Base-by-base conservation (phyloP, 2,329 filamentous ascomycete genomes). In the Fusarium secorum region DNA sequence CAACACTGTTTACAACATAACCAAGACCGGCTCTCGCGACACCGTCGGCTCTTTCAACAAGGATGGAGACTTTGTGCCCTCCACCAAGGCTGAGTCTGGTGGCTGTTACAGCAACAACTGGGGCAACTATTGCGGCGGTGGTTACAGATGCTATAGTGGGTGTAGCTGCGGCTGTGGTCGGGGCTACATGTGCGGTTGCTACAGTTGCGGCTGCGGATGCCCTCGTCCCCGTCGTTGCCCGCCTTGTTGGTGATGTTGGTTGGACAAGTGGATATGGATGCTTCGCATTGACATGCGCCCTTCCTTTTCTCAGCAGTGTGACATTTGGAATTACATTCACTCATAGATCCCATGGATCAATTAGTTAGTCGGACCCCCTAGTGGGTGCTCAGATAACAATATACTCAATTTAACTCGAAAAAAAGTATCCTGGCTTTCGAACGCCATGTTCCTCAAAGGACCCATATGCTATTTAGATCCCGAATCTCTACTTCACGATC, bases 401-500 rank as follows among this genome's bases (percentile, higher is more conserved):
- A 10, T 39, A 30, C 24, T 52, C 20, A 5, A 28, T 53, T 39
- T 22, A 38, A 52, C 32, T 52, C 13, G 5, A 4, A 52, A 3
- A 17, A 0, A 11, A 7, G 22, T 3, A 11, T 5, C 5, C 1
- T 5, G 11, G 22, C 10, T 51, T 13, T 1, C 22, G 0, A 22
- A 10, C 14, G 2, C 18, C 5, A 11, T 24, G 3, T 14, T 3
- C 7, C 7, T n/a, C 10, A 3, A 9, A 11, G 0, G 4, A 0
- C 2, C 1, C 3, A 22, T 17, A 32, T 3, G 15, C 45, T 15
- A 6, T 11, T 32, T 4, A 48, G 4, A 22, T 30, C 14, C 28
- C 6, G 3, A 32, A 18, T 11, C 18, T 30, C 24, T 36, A 18
- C n/a, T n/a, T n/a, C n/a, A n/a, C n/a, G n/a, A n/a, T n/a, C n/a